Conservation (phyloP, 768 basidiomycete species). For the Suillus occidentalis region DNA sequence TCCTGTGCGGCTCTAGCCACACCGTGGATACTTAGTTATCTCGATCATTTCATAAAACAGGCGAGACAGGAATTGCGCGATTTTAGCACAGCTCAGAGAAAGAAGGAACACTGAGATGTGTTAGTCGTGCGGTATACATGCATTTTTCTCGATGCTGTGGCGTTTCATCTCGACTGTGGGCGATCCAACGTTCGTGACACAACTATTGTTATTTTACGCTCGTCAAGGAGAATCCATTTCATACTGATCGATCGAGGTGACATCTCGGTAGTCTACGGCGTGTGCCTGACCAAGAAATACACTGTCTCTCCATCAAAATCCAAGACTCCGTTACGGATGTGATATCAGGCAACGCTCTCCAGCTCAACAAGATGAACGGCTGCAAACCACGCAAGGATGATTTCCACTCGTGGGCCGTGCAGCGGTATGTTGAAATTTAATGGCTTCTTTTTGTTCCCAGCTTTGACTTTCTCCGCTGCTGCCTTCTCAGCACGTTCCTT, state of each 20-base stretch:
- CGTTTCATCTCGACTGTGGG: constrained; percentile 1
- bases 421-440: constrained; percentile 77
- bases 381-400: constrained; percentile 82
- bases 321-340: neutral
- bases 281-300: constrained; percentile 8
- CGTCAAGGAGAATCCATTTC: constrained; percentile 2
- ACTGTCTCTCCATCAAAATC: constrained; percentile 6
- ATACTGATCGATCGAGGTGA: neutral
- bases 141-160: constrained; percentile 20
- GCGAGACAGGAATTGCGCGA: constrained; percentile 25
- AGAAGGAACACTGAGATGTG: constrained; percentile 23
- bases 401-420: constrained; percentile 84
- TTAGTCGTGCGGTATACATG: constrained; percentile 23
- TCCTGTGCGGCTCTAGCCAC: constrained; percentile 21
- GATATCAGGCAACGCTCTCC: constrained; percentile 39
- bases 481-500: constrained; percentile 55
- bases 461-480: constrained; percentile 48
- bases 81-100: constrained; percentile 1
- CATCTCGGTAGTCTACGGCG: constrained; percentile 6
- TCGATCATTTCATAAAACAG: constrained; percentile 23
- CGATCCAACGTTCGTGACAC: constrained; percentile 3
- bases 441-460: constrained; percentile 53
- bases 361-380: constrained; percentile 79
- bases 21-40: constrained; percentile 18
- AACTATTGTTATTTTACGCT: constrained; percentile 4